Evolutionary conservation across 371 early-diverging fungal species (phyloP).

Genomic region (Mortierella sp.): DNA sequence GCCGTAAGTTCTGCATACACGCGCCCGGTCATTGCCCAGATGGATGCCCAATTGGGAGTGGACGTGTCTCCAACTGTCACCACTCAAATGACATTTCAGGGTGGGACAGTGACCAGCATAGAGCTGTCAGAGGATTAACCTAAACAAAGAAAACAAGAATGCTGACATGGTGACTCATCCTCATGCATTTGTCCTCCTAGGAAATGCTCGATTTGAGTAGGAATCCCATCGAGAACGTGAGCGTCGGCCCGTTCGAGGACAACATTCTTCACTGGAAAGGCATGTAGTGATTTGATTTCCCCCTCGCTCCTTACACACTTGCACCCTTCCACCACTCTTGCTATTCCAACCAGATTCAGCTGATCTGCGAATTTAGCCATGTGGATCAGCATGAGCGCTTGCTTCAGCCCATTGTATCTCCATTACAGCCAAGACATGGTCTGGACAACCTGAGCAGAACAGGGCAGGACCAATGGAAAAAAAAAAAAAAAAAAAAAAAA

Average conservation of each 20-base stretch:
- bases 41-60: not conserved
- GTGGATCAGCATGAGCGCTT: too few species aligned
- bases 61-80: not conserved
- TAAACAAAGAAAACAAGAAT: not conserved
- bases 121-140: too few species aligned
- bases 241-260: slow-evolving; percentile 74
- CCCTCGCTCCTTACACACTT: too few species aligned
- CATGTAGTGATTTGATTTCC: slow-evolving; percentile 34
- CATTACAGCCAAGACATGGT: too few species aligned
- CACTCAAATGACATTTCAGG: not conserved
- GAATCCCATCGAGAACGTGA: slow-evolving; percentile 74
- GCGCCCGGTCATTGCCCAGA: not conserved
- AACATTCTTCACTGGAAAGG: slow-evolving; percentile 87
- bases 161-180: not conserved
- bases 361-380: too few species aligned
- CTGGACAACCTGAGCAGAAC: too few species aligned
- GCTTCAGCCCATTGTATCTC: too few species aligned
- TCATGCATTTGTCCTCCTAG: slow-evolving; percentile 45
- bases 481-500: too few species aligned
- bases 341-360: too few species aligned
- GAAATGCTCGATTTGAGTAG: slow-evolving; percentile 77
- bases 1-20: slow-evolving; percentile 24
- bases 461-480: too few species aligned
- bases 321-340: too few species aligned
- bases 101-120: too few species aligned